Evolutionary conservation across 257 asterid species (phyloP).

Genomic region (Misopates orontium): DNA sequence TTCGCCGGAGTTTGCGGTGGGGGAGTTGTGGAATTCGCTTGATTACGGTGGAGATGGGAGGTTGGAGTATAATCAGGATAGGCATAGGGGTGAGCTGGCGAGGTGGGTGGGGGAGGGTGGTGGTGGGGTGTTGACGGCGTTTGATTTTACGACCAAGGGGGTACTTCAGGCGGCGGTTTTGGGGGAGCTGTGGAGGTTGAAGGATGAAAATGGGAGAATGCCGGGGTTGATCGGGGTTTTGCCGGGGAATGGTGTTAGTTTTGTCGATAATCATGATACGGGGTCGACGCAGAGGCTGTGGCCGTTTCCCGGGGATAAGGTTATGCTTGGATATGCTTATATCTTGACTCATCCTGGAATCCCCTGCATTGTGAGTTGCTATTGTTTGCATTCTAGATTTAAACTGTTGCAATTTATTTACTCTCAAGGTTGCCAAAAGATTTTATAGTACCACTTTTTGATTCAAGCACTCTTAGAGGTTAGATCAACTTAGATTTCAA

Average conservation of each 20-base stretch:
- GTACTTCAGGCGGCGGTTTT: slow-evolving; percentile 73
- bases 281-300: slow-evolving; percentile 66
- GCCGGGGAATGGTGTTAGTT: slow-evolving; percentile 72
- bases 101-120: slow-evolving; percentile 50
- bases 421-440: no score
- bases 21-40: slow-evolving; percentile 56
- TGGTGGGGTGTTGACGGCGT: slow-evolving; percentile 58
- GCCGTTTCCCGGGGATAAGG: slow-evolving; percentile 83
- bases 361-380: slow-evolving; percentile 32
- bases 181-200: slow-evolving; percentile 76
- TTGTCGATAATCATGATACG: slow-evolving; percentile 85
- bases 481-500: no score
- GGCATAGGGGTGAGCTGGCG: slow-evolving; percentile 49
- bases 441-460: no score
- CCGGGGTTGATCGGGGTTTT: slow-evolving; percentile 77
- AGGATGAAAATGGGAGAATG: slow-evolving; percentile 57
- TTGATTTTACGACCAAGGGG: slow-evolving; percentile 84
- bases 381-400: no score
- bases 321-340: slow-evolving; percentile 76
- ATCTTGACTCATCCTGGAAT: slow-evolving; percentile 88
- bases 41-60: slow-evolving; percentile 42
- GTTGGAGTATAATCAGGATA: slow-evolving; percentile 53
- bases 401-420: no score
- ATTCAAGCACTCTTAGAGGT: no score
- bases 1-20: slow-evolving; percentile 75